Conservation (phyloP, 345 rosid genomes). For the Physaria fendleri region DNA sequence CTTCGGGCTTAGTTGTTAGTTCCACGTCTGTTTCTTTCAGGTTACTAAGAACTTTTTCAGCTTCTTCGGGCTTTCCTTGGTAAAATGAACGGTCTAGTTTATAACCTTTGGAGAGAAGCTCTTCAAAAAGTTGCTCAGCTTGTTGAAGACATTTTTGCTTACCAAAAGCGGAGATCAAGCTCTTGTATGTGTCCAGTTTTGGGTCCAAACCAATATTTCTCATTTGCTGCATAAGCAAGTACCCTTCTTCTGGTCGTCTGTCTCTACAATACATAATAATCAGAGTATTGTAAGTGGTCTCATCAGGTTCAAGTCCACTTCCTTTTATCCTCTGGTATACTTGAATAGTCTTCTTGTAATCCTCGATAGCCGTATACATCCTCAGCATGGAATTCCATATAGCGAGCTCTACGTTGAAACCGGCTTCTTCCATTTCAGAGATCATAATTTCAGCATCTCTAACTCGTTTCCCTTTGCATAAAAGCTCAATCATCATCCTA, state of each 20-base stretch:
- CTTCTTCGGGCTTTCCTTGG: slow-evolving; percentile 87
- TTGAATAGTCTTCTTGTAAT: slow-evolving; percentile 63
- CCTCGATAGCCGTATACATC: slow-evolving; percentile 65
- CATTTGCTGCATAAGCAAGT: slow-evolving; percentile 73
- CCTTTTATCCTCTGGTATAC: slow-evolving; percentile 67
- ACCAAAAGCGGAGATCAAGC: slow-evolving; percentile 86
- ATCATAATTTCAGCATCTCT: slow-evolving; percentile 88
- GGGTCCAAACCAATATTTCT: slow-evolving; percentile 61
- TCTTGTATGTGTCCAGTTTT: slow-evolving; percentile 78
- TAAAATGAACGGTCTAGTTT: slow-evolving; percentile 87
- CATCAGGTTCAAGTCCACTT: slow-evolving; percentile 72
- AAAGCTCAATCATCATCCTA: slow-evolving; percentile 64
- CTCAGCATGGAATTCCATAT: slow-evolving; percentile 87
- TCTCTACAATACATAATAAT: slow-evolving; percentile 89
- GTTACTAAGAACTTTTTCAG: slow-evolving; percentile 68
- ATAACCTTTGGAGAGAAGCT: slow-evolving; percentile 50
- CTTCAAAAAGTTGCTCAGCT: slow-evolving; percentile 79
- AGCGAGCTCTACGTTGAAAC: slow-evolving; percentile 74
- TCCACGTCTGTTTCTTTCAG: slow-evolving; percentile 57
- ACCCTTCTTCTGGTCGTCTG: slow-evolving; percentile 79
- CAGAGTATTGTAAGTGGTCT: slow-evolving; percentile 71
- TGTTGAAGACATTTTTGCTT: slow-evolving; percentile 59
- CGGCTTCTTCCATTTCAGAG: slow-evolving; percentile 85
- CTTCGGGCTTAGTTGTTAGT: slow-evolving; percentile 70
- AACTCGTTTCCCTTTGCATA: slow-evolving; percentile 71